Evolutionary conservation across 1,139 yeast genomes (phyloP).

Genomic region (Candida albicans): DNA sequence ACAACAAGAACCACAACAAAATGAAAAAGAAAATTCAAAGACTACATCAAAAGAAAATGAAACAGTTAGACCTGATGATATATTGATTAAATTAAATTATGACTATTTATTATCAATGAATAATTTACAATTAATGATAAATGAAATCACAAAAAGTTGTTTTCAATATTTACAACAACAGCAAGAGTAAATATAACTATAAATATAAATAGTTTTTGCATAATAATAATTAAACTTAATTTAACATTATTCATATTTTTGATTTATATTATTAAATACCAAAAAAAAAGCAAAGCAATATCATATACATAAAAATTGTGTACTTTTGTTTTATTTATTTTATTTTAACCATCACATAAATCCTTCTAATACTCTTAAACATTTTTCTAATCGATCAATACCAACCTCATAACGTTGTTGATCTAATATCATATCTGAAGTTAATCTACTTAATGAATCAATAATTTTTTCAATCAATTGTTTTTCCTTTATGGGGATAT

Average conservation of each 20-base stretch:
- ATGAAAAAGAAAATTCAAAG: not conserved
- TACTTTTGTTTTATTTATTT: not conserved
- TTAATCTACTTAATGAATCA: conserved; percentile 78
- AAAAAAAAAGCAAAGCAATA: no score
- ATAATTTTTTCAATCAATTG: conserved; percentile 80
- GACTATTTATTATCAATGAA: conserved; percentile 36
- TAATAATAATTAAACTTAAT: no score
- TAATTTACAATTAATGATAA: conserved; percentile 22
- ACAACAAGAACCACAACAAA: not conserved
- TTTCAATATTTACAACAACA: conserved; percentile 12
- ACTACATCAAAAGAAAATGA: not conserved
- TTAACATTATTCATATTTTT: no score
- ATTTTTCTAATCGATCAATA: conserved; percentile 73
- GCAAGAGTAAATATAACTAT: not conserved
- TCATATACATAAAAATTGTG: no score
- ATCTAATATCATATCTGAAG: conserved; percentile 87
- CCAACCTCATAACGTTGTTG: conserved; percentile 79
- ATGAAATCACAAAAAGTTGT: conserved; percentile 27
- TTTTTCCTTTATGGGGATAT: conserved; percentile 75
- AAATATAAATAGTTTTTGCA: not conserved
- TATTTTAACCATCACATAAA: conserved; percentile 31
- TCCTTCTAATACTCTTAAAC: conserved; percentile 83
- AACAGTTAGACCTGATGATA: not conserved
- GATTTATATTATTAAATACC: no score
- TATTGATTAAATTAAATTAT: conserved; percentile 38